These are phyloP conservation scores for Lizanozyma gosingica DNA, from an alignment of 1,139 yeast genomes.

Conservation along the genomic window DNA sequence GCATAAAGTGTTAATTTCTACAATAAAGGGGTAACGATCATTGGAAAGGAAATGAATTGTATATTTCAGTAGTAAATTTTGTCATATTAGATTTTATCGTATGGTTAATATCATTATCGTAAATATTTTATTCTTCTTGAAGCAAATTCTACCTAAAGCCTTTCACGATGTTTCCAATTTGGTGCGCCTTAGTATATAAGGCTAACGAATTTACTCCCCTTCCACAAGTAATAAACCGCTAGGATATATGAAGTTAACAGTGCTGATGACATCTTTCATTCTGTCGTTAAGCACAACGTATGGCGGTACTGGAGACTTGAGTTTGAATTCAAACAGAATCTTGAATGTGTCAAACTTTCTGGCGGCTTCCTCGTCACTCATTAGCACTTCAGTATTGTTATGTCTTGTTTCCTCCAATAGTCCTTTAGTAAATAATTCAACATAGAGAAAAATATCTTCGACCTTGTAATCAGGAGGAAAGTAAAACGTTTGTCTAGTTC, in stretches of 20 bases:
- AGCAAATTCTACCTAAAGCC: too few species aligned
- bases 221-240: conserved; percentile 36
- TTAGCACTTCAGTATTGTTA: neutral
- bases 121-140: too few species aligned
- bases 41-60: too few species aligned
- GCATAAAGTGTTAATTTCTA: neutral
- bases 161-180: too few species aligned
- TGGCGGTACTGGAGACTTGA: conserved; percentile 35
- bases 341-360: conserved; percentile 15
- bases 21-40: too few species aligned
- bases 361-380: conserved; percentile 13
- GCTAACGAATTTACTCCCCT: conserved; percentile 7
- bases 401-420: conserved; percentile 19
- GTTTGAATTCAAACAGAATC: conserved; percentile 22
- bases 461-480: conserved; percentile 39
- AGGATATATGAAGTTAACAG: conserved; percentile 30
- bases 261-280: conserved; percentile 14
- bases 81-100: too few species aligned
- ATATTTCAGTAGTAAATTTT: too few species aligned
- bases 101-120: too few species aligned
- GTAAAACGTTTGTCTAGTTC: conserved; percentile 38
- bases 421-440: conserved; percentile 31
- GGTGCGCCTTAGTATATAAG: too few species aligned
- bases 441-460: conserved; percentile 53
- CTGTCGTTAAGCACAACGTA: conserved; percentile 21